A percentile compares a stretch with the other conserved stretches of the same genome.
Conservation (phyloP, 2,329 filamentous ascomycete species). For the Pezicula carpinea region DNA sequence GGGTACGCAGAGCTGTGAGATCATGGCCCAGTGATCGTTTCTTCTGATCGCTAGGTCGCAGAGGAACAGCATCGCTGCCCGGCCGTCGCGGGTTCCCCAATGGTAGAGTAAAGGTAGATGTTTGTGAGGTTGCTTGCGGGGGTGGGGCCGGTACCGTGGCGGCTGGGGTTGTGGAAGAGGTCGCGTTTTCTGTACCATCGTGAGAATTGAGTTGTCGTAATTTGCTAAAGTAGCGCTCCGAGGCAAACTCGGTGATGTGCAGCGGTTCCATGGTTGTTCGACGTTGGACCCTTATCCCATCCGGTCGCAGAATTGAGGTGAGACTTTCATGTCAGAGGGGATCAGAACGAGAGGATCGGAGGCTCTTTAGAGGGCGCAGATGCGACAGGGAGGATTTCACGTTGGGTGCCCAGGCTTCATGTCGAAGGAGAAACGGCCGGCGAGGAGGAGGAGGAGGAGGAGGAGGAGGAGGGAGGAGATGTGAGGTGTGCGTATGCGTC, state of each 20-base stretch:
- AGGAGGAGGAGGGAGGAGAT: background rate
- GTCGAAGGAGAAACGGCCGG: conserved; percentile 4
- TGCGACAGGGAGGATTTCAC: conserved; percentile 11
- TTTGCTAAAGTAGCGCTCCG: conserved; percentile 60
- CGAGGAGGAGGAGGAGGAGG: background rate
- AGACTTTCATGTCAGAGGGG: conserved; percentile 22
- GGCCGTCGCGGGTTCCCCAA: conserved; percentile 23
- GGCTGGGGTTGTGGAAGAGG: conserved; percentile 15
- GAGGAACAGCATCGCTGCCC: conserved; percentile 14
- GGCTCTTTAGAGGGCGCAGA: conserved; percentile 11
- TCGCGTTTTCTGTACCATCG: conserved; percentile 35
- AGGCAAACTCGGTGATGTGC: conserved; percentile 63
- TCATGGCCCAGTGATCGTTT: conserved; percentile 29
- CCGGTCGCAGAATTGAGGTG: conserved; percentile 20
- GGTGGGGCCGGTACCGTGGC: conserved; percentile 2
- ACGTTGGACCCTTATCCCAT: conserved; percentile 26
- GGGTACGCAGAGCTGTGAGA: conserved; percentile 22
- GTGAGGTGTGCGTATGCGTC: background rate
- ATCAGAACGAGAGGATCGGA: conserved; percentile 5
- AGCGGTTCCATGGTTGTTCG: conserved; percentile 50
- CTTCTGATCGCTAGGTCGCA: conserved; percentile 26
- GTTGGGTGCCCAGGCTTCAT: conserved; percentile 24
- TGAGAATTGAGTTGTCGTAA: conserved; percentile 46
- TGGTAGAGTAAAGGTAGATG: conserved; percentile 25
- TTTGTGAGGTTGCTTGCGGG: conserved; percentile 9